These are phyloP conservation scores for Kodamaea sagamina DNA, from an alignment of 805 yeast species.

Conservation along the genomic window DNA sequence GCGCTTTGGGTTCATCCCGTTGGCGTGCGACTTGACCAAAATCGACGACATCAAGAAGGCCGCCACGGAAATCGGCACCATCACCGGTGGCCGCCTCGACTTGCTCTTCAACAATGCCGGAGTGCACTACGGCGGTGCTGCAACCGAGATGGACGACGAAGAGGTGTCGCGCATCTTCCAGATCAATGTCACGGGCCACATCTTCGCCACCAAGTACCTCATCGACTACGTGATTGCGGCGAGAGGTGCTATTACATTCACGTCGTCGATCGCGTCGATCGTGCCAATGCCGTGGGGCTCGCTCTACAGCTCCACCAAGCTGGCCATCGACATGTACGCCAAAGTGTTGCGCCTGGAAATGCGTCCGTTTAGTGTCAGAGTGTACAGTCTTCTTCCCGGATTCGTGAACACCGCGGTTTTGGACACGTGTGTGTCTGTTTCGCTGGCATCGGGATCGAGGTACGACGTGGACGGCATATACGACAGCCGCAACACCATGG, in stretches of 20 bases:
- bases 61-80: slow-evolving; percentile 22
- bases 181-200: slow-evolving; percentile 43
- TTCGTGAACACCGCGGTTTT: slow-evolving; percentile 39
- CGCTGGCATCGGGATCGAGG: slow-evolving; percentile 16
- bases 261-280: slow-evolving; percentile 35
- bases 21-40: slow-evolving; percentile 39
- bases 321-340: slow-evolving; percentile 42
- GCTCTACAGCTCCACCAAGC: slow-evolving; percentile 39
- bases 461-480: slow-evolving; percentile 26
- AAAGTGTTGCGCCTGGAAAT: slow-evolving; percentile 35
- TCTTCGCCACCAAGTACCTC: slow-evolving; percentile 36
- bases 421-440: slow-evolving; percentile 16
- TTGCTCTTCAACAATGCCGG: slow-evolving; percentile 48
- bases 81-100: slow-evolving; percentile 36
- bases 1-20: slow-evolving; percentile 28
- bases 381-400: slow-evolving; percentile 42
- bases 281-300: slow-evolving; percentile 36
- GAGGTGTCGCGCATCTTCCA: slow-evolving; percentile 25
- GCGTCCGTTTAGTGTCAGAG: slow-evolving; percentile 40
- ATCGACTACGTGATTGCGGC: slow-evolving; percentile 30
- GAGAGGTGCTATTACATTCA: slow-evolving; percentile 40
- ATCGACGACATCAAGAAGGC: slow-evolving; percentile 28
- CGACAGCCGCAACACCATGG: slow-evolving; percentile 22
- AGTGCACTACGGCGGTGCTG: slow-evolving; percentile 29
- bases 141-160: slow-evolving; percentile 33